These are phyloP conservation scores for Diaporthe sp. DNA, from an alignment of 2,329 filamentous ascomycete species.

Conservation along the genomic window DNA sequence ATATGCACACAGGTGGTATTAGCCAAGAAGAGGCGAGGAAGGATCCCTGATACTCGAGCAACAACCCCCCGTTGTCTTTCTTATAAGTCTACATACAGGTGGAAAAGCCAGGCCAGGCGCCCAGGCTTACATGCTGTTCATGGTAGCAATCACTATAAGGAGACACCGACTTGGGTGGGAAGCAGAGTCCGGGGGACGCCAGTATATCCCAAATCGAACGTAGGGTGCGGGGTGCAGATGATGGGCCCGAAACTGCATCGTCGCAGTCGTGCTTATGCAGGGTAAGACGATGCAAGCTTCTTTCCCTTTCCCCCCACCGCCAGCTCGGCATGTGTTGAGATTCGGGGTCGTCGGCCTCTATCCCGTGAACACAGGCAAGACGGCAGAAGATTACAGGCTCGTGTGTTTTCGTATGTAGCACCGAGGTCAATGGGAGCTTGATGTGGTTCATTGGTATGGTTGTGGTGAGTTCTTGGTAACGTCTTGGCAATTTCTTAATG, in stretches of 20 bases:
- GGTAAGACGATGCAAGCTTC: neutral
- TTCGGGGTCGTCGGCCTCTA: neutral
- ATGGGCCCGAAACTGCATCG: slow-evolving; percentile 14
- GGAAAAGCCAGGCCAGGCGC: neutral
- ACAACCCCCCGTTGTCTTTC: too few relatives aligned
- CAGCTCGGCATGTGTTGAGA: neutral
- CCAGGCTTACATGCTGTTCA: neutral
- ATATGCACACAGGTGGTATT: neutral
- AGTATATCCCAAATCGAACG: slow-evolving; percentile 3
- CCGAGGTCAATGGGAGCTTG: neutral
- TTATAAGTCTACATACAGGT: neutral
- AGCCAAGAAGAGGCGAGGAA: neutral
- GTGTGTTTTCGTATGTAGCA: too few relatives aligned
- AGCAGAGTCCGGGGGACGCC: neutral
- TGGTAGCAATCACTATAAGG: neutral
- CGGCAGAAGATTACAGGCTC: neutral
- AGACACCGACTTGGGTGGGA: too few relatives aligned
- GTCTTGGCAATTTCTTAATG: neutral
- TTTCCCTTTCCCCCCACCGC: neutral
- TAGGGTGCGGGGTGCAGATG: slow-evolving; percentile 20
- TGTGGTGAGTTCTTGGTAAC: neutral
- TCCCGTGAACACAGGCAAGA: neutral
- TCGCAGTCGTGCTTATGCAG: slow-evolving; percentile 2
- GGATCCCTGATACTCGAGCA: neutral
- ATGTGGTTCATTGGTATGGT: neutral